Evolutionary conservation across 805 yeast genomes (phyloP).

Genomic region (Starmerella bombicola): DNA sequence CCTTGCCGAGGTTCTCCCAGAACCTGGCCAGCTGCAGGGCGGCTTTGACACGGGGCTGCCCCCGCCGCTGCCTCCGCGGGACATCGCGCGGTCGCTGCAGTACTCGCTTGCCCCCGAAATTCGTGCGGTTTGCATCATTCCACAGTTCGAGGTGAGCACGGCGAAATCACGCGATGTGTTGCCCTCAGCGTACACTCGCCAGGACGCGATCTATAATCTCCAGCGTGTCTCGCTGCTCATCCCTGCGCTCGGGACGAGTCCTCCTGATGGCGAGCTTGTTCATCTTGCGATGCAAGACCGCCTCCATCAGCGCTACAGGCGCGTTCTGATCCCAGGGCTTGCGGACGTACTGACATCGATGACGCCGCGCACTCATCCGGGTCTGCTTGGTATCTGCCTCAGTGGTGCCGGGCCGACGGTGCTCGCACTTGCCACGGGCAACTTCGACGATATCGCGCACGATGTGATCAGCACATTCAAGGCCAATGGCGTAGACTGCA

Average conservation of each 20-base stretch:
- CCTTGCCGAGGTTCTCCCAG: constrained; percentile 69
- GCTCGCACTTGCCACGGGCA: constrained; percentile 79
- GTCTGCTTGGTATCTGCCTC: constrained; percentile 83
- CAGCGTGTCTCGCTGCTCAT: constrained; percentile 90
- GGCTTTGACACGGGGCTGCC: constrained; percentile 54
- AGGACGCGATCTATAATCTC: constrained; percentile 80
- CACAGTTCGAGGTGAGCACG: constrained; percentile 88
- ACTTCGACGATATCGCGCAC: constrained; percentile 69
- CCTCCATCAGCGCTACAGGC: constrained; percentile 94
- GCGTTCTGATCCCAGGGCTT: constrained; percentile 82
- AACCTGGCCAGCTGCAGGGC: constrained; percentile 41
- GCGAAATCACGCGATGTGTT: constrained; percentile 83
- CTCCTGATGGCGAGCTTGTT: constrained; percentile 71
- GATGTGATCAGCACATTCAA: constrained; percentile 61
- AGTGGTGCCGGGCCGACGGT: constrained; percentile 99
- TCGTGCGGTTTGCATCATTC: constrained; percentile 82
- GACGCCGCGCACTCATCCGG: constrained; percentile 71
- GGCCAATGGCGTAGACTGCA: constrained; percentile 52
- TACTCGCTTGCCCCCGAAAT: constrained; percentile 72
- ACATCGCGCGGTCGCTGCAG: constrained; percentile 79
- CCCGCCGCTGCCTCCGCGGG: constrained; percentile 72
- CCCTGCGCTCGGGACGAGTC: constrained; percentile 73
- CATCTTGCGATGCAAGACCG: constrained; percentile 94
- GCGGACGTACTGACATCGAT: constrained; percentile 65
- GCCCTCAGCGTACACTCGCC: constrained; percentile 63